Evolutionary conservation across 805 yeast species (phyloP), one percentile per base, ranked within the genome.

Genomic region (Limtongia smithiae): DNA sequence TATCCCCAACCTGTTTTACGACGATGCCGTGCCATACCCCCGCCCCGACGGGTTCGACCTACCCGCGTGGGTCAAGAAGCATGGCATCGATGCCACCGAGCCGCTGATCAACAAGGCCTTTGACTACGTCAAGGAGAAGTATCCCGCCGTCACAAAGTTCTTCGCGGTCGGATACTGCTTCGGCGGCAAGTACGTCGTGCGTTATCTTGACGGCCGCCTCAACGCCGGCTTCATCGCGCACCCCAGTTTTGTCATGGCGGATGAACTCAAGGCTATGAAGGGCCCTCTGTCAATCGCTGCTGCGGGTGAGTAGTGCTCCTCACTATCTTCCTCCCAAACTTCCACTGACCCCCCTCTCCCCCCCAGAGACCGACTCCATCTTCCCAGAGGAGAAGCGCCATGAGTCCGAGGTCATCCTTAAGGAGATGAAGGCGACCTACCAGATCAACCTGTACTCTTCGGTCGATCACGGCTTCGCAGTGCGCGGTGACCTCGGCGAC

Each of bases 391-490:
- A 85, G 44, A 67, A 78, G 60, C 82, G 94, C 70, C 71, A 66
- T 47, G 60, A 71, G 56, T 77, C 91, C 22, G 86, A 80, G 66
- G 76, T 67, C 7, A 76, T 75, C 59, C 75, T 83, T 60, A 68
- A 68, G 48, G 77, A 76, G 53, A 72, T 73, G 42, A 74, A 72
- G 46, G 79, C 79, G 27, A 71, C 71, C 34, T 88, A 78, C 69
- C 81, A 78, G 65, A 57, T 83, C 14, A 79, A 80, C 49, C 62
- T 85, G 33, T 82, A 78, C 64, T 65, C 82, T 27, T 82, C 83
- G 45, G 82, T 77, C 20, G 17, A 63, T 3, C 96, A 89, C 64
- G 96, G 96, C 0, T 89, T 72, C 65, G 79, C 94, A 17, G 81
- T 77, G 37, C 83, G 85, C 69, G 95, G 94, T 49, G 95, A 89